phyloP scores from a whole-genome alignment of 2,329 filamentous ascomycete genomes.

The Ophiocordyceps sinensis region DNA sequence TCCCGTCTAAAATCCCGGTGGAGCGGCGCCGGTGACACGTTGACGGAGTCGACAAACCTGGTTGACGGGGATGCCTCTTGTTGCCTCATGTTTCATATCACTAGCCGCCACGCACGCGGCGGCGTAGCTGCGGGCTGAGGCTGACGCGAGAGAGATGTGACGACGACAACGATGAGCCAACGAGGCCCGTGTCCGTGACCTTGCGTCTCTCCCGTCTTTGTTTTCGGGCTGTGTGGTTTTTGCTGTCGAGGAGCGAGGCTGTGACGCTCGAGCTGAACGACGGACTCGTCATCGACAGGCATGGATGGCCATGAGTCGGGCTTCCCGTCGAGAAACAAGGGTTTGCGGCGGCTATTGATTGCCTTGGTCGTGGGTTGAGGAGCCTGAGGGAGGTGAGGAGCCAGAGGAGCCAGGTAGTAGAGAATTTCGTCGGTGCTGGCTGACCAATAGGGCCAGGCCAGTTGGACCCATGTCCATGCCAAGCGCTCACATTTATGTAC shows the following conservation, averaged over 20 bases:
- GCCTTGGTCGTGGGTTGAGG: no score
- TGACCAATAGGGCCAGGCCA: no score
- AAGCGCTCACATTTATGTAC: no score
- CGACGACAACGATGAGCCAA: background rate
- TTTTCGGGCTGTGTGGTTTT: background rate
- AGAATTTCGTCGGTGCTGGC: no score
- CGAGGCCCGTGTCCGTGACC: background rate
- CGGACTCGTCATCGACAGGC: background rate
- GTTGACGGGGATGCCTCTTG: background rate
- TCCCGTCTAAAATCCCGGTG: background rate
- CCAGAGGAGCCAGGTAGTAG: no score
- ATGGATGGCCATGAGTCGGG: no score
- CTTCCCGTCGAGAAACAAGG: no score
- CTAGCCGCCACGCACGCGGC: background rate
- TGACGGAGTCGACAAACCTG: background rate
- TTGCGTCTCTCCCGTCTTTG: background rate
- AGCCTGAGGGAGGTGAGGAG: no score
- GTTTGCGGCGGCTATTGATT: no score
- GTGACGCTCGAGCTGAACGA: background rate
- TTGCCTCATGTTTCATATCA: constrained; percentile 2
- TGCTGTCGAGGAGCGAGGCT: background rate
- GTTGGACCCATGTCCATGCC: no score
- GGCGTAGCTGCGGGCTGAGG: background rate
- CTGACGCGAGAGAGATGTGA: background rate
- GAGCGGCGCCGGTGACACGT: background rate